A percentile compares a stretch with the other conserved stretches of the same genome.
These are phyloP conservation scores for Leucaena leucocephala DNA, from an alignment of 306 rosid species.

Conservation along the genomic window DNA sequence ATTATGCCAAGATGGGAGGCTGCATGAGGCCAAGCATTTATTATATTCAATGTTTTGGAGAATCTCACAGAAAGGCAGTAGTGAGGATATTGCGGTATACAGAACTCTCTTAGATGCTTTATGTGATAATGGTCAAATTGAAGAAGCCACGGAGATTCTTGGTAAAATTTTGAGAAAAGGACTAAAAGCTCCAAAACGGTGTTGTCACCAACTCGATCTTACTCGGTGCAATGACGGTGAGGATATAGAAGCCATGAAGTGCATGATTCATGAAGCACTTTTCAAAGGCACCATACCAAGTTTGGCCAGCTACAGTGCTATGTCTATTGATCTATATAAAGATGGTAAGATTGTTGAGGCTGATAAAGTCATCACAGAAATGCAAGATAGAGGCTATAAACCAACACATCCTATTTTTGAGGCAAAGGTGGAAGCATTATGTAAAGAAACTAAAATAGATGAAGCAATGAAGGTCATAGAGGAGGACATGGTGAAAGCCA, in stretches of 20 bases:
- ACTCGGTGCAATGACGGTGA: constrained; percentile 22
- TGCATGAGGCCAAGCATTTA: constrained; percentile 59
- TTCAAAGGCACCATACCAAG: constrained; percentile 54
- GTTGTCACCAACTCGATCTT: constrained; percentile 41
- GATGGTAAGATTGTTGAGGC: constrained; percentile 54
- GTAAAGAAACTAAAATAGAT: constrained; percentile 36
- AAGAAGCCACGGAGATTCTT: constrained; percentile 52
- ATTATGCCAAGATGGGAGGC: constrained; percentile 55
- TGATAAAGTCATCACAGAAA: constrained; percentile 45
- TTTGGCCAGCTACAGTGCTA: constrained; percentile 52
- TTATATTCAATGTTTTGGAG: constrained; percentile 68
- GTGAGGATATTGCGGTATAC: constrained; percentile 57
- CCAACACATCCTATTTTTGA: constrained; percentile 46
- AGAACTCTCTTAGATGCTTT: constrained; percentile 58
- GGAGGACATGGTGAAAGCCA: constrained; percentile 48
- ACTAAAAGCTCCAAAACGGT: constrained; percentile 55
- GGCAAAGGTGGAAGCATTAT: constrained; percentile 57
- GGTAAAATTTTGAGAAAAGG: constrained; percentile 62
- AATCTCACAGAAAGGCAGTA: constrained; percentile 58
- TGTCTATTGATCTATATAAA: constrained; percentile 49
- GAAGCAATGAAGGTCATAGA: constrained; percentile 56
- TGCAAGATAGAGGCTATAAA: constrained; percentile 49
- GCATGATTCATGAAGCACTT: constrained; percentile 52
- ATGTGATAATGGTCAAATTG: constrained; percentile 50
- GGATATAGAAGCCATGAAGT: constrained; percentile 39